phyloP scores from a whole-genome alignment of 495 filamentous ascomycete species.

The Penicillium macrosclerotiorum region DNA sequence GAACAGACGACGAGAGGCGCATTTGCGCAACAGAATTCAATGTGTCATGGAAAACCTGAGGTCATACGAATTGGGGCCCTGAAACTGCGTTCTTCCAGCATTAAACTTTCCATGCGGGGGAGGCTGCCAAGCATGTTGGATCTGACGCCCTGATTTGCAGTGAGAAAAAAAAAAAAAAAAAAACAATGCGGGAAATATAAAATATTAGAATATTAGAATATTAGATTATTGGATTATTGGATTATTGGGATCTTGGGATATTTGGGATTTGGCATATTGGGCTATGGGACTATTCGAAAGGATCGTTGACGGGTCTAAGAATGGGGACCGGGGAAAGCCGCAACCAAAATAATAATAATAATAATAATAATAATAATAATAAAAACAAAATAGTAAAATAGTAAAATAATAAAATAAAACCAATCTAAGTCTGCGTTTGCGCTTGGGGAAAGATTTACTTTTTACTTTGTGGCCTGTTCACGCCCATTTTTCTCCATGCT shows the following conservation, averaged over 20 bases:
- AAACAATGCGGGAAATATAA: conserved; percentile 7
- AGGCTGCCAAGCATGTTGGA: conserved; percentile 33
- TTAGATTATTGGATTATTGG: too few species aligned
- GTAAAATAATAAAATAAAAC: not conserved
- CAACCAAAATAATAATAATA: too few species aligned
- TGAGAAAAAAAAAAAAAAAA: conserved; percentile 12
- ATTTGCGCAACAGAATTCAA: conserved; percentile 10
- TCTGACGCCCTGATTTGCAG: conserved; percentile 31
- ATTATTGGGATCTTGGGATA: too few species aligned
- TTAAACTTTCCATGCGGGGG: conserved; percentile 37
- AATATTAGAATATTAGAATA: conserved; percentile 2
- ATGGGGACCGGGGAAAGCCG: too few species aligned
- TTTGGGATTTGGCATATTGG: too few species aligned
- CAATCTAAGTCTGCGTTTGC: too few species aligned
- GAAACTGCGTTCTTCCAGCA: conserved; percentile 3
- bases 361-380: not conserved
- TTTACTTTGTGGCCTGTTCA: too few species aligned
- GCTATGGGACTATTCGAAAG: too few species aligned
- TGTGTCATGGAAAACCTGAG: conserved; percentile 20
- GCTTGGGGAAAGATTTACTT: not conserved
- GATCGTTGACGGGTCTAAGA: too few species aligned
- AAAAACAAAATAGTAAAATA: conserved; percentile 2
- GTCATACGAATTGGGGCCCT: conserved; percentile 13
- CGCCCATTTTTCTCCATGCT: too few species aligned
- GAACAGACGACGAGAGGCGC: not conserved